Evolutionary conservation across 352 stramenopile species (phyloP), one percentile per base, ranked within the genome.

Genomic region (Globisporangium nunn): DNA sequence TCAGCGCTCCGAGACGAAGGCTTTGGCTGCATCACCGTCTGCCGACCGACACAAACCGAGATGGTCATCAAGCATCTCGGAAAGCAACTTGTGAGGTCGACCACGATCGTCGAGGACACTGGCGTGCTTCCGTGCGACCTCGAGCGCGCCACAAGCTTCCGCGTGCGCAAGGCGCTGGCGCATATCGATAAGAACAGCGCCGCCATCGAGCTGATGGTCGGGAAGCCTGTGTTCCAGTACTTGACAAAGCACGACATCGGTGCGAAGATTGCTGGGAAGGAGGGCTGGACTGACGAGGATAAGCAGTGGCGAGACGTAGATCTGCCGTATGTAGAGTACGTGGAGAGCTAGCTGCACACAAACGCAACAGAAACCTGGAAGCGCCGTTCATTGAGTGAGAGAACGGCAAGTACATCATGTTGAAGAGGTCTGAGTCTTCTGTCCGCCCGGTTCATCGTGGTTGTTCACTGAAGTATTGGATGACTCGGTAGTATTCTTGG

Each of bases 1-100:
- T 77, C 76, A 8, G 78, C 81, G 29, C 46, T 91, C 33, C 67
- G 67, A 1, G 77, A 87, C 33, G 75, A 89, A 65, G 74, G 78
- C 10, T 89, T 88, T 54, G 78, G 77, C 0, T 88, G 78, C 41
- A 81, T 89, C 59, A 81, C 70, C 0, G 70, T 88, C 3, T 91
- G 81, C 15, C 64, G 81, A 37, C 78, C 81, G 11, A 75, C 78
- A 33, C 81, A 91, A 56, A 85, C 74, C 0, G 72, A 82, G 35
- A 87, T 86, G 68, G 75, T 88, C 10, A 68, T 74, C 46, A 88
- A 87, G 48, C 78, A 91, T n/a, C 59, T 91, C 2, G 81, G 78
- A 2, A 80, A 81, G 59, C 71, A 79, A 14, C 65, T 85, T 31
- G 58, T 70, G 17, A 83, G 83, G 44, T 69, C 64, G 6, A 86